A percentile compares a stretch with the other conserved stretches of the same genome.
Evolutionary conservation across 768 basidiomycete genomes (phyloP).

Genomic region (Lepiota brunneoincarnata): DNA sequence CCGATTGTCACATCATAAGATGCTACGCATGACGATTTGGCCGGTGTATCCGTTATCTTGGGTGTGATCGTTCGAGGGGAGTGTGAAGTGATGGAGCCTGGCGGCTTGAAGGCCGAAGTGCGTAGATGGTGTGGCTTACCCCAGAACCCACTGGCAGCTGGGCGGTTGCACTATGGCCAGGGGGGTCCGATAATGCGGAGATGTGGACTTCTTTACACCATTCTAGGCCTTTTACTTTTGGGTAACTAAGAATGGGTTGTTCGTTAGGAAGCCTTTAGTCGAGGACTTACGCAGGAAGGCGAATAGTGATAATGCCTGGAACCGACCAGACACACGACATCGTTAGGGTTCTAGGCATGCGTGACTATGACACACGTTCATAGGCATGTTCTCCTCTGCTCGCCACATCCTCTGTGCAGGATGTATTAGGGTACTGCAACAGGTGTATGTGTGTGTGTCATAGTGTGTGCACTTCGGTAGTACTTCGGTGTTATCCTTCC

Average conservation of each 20-base stretch:
- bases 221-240: too few relatives aligned
- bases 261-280: too few relatives aligned
- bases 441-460: background rate
- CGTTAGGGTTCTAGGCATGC: background rate
- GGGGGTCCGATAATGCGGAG: too few relatives aligned
- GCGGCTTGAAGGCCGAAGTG: background rate
- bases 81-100: background rate
- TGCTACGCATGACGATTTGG: background rate
- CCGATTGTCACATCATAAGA: background rate
- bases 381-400: background rate
- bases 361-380: background rate
- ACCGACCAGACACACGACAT: background rate
- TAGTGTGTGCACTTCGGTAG: background rate
- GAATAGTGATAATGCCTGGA: background rate
- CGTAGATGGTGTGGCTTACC: background rate
- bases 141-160: too few relatives aligned
- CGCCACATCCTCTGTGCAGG: background rate
- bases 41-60: slow-evolving; percentile 3
- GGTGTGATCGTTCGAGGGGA: background rate
- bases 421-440: background rate
- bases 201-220: too few relatives aligned
- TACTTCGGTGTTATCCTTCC: slow-evolving; percentile 27
- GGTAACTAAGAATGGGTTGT: too few relatives aligned
- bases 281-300: background rate
- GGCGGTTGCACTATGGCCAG: too few relatives aligned